Base-by-base conservation (phyloP, 805 yeast genomes). In the Metschnikowia drakensbergensis region DNA sequence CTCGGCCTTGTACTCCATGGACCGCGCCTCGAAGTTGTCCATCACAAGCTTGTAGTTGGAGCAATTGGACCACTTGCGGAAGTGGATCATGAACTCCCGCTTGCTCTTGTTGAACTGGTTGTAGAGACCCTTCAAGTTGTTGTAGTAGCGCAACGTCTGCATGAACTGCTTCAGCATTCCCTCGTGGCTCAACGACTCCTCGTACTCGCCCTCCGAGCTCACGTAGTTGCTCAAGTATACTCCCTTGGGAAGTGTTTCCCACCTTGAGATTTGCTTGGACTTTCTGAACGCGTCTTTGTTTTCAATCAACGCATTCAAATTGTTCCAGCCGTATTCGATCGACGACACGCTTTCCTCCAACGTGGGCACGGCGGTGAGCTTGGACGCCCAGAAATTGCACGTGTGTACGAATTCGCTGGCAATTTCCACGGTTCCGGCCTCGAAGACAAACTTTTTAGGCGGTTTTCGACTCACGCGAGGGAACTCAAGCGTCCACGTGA, bases 321-420 rank as follows among this genome's bases (percentile, higher is more conserved):
- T 61, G 27, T 75, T 73, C 96, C 96, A 89, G 2, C 96, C 96
- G 61, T 81, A 89, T 62, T 90, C 95, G 50, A 83, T 78, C 46
- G 92, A 83, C 2, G 89, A 82, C 30, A 87, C 74, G 53, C 85
- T 82, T 47, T 82, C 84, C 58, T 83, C 86, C 50, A 65, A 61
- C 0, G 82, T 75, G 3, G 96, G 96, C 22, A 88, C 83, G 11
- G 90, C 84, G 5, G 96, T 84, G 33, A 86, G 77, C 54, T 94
- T 78, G 1, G 92, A 87, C 2, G 95, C 88, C 96, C 97, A 90
- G 63, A 87, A 90, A 64, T 89, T 90, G 66, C 94, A 83, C 4
- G 92, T 81, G 55, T 84, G 79, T 13, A 86, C 81, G 64, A 80
- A 88, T 59, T 82, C 86, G 37, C 69, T 67, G 0, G 96, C 94